Evolutionary conservation across 768 basidiomycete genomes (phyloP), one percentile per base, ranked within the genome.

Genomic region (Dacryopinax spathularia): DNA sequence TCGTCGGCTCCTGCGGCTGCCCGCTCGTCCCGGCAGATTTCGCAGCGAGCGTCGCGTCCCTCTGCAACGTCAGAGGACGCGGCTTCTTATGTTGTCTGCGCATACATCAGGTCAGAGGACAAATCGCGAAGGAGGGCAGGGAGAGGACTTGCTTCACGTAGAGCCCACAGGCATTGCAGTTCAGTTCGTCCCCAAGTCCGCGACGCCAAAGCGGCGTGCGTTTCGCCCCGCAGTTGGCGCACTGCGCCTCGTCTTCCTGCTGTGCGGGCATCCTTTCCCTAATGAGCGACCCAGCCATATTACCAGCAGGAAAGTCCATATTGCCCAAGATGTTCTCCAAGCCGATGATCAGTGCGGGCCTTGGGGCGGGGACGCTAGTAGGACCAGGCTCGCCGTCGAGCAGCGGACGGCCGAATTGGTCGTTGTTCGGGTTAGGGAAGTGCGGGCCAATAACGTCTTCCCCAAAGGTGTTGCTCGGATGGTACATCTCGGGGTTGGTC

Each of bases 121-220:
- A 34, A 56, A 2, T 4, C 34, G 33, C 34, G 27, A 60, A 6
- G 27, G 25, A 5, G 6, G 22, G 33, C 9, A 5, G 33, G n/a
- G 60, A 33, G 39, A 48, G 22, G 20, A 44, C 10, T 35, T 63
- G 72, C 71, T 91, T 91, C 73, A 88, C 92, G 71, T 92, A 92
- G 39, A 91, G 75, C 2, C 89, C 90, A 66, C 89, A 91, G 0
- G 89, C 89, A 68, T 92, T 91, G 71, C 90, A 91, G 68, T 92
- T 92, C 64, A 92, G 73, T 75, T 92, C 89, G 67, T 92, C 90
- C 66, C 91, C 91, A 68, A 92, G 73, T 0, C 89, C 90, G 1
- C 89, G 80, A 18, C 90, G 79, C 89, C 90, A 92, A 29, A 92
- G 80, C 6, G 90, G 89, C 0, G 90, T 91, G 66, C 90, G 89